These are phyloP conservation scores for Ustilago vetiveriae DNA, from an alignment of 1,284 basidiomycete genomes.

Conservation along the genomic window DNA sequence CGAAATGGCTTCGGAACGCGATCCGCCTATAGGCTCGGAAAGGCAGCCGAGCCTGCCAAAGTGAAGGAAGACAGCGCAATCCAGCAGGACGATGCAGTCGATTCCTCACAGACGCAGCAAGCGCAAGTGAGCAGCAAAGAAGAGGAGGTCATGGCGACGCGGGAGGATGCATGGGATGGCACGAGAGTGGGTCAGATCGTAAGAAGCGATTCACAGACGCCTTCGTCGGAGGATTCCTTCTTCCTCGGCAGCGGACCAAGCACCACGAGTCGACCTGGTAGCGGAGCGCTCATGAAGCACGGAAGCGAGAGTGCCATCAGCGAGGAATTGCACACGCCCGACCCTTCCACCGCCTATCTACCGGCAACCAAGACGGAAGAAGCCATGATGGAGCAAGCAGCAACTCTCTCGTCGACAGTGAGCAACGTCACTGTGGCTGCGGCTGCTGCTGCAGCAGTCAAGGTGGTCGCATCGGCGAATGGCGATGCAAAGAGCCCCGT, in stretches of 20 bases:
- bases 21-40: constrained; percentile 28
- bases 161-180: constrained; percentile 16
- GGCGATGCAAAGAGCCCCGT: constrained; percentile 1
- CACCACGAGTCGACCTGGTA: constrained; percentile 24
- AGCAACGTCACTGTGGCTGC: constrained; percentile 7
- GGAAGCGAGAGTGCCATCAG: constrained; percentile 47
- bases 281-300: constrained; percentile 39
- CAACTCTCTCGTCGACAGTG: constrained; percentile 12
- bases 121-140: constrained; percentile 1
- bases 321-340: constrained; percentile 45
- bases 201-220: constrained; percentile 40
- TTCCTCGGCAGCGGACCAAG: constrained; percentile 36
- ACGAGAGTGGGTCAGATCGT: constrained; percentile 11
- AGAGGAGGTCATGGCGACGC: neutral
- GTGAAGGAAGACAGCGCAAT: neutral
- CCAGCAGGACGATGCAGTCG: neutral
- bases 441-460: constrained; percentile 1
- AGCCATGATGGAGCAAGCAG: constrained; percentile 4
- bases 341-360: constrained; percentile 27
- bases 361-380: constrained; percentile 16
- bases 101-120: neutral
- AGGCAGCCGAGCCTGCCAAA: neutral
- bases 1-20: constrained; percentile 43
- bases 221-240: constrained; percentile 39
- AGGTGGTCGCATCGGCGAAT: constrained; percentile 1